Evolutionary conservation across 139 green algal species (phyloP), one percentile per base, ranked within the genome.

Genomic region (Chlamydomonas sp.): DNA sequence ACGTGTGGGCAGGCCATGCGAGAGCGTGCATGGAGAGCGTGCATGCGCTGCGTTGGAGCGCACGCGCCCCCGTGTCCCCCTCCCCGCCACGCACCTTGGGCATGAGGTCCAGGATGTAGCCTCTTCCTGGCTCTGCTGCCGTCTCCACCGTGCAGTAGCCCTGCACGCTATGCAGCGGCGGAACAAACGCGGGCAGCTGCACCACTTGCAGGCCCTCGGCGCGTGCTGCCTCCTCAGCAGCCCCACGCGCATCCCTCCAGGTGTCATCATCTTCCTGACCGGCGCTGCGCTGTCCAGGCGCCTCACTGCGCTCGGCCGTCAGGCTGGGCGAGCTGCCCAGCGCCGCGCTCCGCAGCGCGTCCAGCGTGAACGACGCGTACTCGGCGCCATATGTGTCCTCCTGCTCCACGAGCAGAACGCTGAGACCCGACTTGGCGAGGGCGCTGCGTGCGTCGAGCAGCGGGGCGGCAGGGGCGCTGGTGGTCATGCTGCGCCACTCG

Each of bases 381-480:
- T 79, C 73, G 5, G 74, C 75, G 6, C 91, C 91, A 69, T 97
- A 97, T 24, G 77, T 69, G 20, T 84, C 79, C 5, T 73, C 65
- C 0, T 75, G 39, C 58, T 97, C 91, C 6, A 97, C 72, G 29
- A 97, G 81, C 49, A 97, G 76, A 13, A 97, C 91, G 8, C 71
- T 84, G 47, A 85, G 22, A 4, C 59, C 59, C 33, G 33, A 37
- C 59, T 66, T 66, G 31, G 59, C 50, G 5, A 73, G 76, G 8
- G 48, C 59, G 4, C 48, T 68, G 61, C 39, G 3, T 5, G 50
- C 2, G 24, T 20, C 37, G 4, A 35, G 61, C 16, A 6, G 3
- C 20, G 5, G 39, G 36, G 38, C 5, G 20, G 3, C 3, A 3
- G 13, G 16, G 30, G 22, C 24, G 5, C 2, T 3, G 29, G 30